Conservation (phyloP, 768 basidiomycete genomes). For the Tulasnella sp. region DNA sequence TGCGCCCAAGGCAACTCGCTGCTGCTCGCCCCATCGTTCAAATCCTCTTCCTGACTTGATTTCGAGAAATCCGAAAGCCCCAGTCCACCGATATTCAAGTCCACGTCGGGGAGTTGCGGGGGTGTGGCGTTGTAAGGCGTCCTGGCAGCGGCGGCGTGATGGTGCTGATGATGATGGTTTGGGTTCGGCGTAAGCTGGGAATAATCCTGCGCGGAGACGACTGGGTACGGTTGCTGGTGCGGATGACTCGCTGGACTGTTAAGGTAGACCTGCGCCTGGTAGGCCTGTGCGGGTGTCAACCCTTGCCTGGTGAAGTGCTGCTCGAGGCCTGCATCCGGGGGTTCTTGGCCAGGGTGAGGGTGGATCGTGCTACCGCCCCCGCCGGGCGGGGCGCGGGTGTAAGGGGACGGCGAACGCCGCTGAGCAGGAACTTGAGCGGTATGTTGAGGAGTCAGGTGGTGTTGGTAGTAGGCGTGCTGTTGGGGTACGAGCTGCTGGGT, state of each 20-base stretch:
- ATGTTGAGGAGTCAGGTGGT: slow-evolving; percentile 6
- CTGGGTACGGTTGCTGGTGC: slow-evolving; percentile 31
- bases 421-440: background rate
- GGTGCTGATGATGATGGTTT: background rate
- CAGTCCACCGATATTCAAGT: slow-evolving; percentile 16
- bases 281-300: slow-evolving; percentile 73
- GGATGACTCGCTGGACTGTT: slow-evolving; percentile 37
- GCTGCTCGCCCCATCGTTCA: slow-evolving; percentile 14
- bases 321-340: slow-evolving; percentile 20
- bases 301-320: slow-evolving; percentile 37
- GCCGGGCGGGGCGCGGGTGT: background rate
- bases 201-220: slow-evolving; percentile 1
- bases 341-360: slow-evolving; percentile 9
- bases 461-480: slow-evolving; percentile 10
- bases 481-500: background rate
- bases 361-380: background rate
- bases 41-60: background rate
- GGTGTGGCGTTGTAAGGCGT: slow-evolving; percentile 15
- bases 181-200: slow-evolving; percentile 20
- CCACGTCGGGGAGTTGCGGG: slow-evolving; percentile 23
- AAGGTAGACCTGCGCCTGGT: slow-evolving; percentile 62
- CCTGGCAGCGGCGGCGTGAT: background rate
- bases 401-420: slow-evolving; percentile 13
- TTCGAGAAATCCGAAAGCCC: slow-evolving; percentile 21
- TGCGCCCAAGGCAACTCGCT: slow-evolving; percentile 14